Percentiles rank a stretch among this genome's conserved stretches.
These are phyloP conservation scores for Cyberlindnera maritima DNA, from an alignment of 805 yeast species.

Conservation along the genomic window DNA sequence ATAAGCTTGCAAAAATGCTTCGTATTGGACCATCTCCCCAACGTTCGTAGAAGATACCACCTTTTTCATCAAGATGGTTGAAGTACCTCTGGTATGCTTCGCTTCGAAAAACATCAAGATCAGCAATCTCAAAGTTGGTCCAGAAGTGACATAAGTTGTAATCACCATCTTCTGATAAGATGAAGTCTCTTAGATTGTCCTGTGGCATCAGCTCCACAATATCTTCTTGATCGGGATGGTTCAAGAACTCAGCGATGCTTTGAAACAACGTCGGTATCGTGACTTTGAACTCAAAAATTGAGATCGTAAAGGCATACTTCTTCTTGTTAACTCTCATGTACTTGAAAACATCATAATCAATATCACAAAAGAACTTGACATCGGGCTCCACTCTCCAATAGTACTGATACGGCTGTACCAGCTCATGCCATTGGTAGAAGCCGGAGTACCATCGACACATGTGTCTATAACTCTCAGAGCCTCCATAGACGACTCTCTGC, in stretches of 20 bases:
- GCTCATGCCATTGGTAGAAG: conserved; percentile 71
- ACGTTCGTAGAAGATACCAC: conserved; percentile 86
- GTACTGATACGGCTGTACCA: conserved; percentile 69
- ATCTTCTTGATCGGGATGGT: conserved; percentile 2
- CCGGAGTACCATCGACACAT: conserved; percentile 92
- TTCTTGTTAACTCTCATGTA: conserved; percentile 59
- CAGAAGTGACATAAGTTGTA: conserved; percentile 90
- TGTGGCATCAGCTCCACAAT: conserved; percentile 37
- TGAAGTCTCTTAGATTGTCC: conserved; percentile 65
- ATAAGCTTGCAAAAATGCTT: conserved; percentile 74
- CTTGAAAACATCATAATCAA: conserved; percentile 53
- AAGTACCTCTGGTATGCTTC: conserved; percentile 70
- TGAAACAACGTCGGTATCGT: conserved; percentile 46
- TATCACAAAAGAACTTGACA: conserved; percentile 69
- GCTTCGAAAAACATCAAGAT: conserved; percentile 69
- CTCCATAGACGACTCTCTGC: conserved; percentile 64
- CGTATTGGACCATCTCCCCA: conserved; percentile 95
- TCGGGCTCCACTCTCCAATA: conserved; percentile 95
- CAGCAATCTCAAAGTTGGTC: conserved; percentile 88
- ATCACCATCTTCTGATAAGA: conserved; percentile 62
- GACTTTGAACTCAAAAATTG: conserved; percentile 67
- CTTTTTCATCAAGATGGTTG: conserved; percentile 64
- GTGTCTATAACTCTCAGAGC: conserved; percentile 72
- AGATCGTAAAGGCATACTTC: conserved; percentile 71
- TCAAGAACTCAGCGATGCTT: conserved; percentile 44